These are phyloP conservation scores for Lactarius vividus DNA, from an alignment of 768 basidiomycete species.

Conservation along the genomic window DNA sequence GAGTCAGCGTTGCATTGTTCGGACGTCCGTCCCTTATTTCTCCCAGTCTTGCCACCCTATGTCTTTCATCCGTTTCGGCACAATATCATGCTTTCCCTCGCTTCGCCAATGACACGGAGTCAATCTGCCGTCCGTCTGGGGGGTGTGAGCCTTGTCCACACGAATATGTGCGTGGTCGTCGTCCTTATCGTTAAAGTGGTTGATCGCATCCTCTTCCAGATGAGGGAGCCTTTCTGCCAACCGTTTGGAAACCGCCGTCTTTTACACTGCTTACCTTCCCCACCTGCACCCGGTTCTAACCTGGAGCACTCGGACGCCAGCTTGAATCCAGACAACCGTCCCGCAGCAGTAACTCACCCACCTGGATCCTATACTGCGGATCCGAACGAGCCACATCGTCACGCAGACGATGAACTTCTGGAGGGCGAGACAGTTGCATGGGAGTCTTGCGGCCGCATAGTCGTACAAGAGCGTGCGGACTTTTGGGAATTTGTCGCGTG, in stretches of 20 bases:
- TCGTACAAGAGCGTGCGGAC: conserved; percentile 73
- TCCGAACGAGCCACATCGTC: conserved; percentile 9
- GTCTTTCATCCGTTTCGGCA: conserved; percentile 16
- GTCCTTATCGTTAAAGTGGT: conserved; percentile 4
- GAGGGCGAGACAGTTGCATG: conserved; percentile 74
- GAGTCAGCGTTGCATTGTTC: background rate
- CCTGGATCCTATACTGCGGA: conserved; percentile 21
- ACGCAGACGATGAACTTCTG: conserved; percentile 24
- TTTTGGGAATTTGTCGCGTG: conserved; percentile 91
- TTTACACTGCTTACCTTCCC: conserved; percentile 66
- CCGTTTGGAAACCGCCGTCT: conserved; percentile 94
- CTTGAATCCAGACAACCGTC: conserved; percentile 30
- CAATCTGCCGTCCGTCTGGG: conserved; percentile 31
- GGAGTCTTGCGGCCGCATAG: conserved; percentile 90
- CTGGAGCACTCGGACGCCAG: conserved; percentile 12
- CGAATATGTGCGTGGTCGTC: conserved; percentile 37
- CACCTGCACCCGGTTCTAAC: conserved; percentile 13
- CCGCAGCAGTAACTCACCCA: background rate
- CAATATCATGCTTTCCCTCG: conserved; percentile 2
- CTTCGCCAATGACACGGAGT: conserved; percentile 24
- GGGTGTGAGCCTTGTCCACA: conserved; percentile 44
- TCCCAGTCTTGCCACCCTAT: conserved; percentile 15
- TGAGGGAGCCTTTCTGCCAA: conserved; percentile 86
- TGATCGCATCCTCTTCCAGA: conserved; percentile 41
- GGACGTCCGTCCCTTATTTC: background rate